A percentile compares a stretch with the other conserved stretches of the same genome.
These are phyloP conservation scores for Pseudomassariella vexata DNA, from an alignment of 2,329 filamentous ascomycete genomes.

Conservation along the genomic window DNA sequence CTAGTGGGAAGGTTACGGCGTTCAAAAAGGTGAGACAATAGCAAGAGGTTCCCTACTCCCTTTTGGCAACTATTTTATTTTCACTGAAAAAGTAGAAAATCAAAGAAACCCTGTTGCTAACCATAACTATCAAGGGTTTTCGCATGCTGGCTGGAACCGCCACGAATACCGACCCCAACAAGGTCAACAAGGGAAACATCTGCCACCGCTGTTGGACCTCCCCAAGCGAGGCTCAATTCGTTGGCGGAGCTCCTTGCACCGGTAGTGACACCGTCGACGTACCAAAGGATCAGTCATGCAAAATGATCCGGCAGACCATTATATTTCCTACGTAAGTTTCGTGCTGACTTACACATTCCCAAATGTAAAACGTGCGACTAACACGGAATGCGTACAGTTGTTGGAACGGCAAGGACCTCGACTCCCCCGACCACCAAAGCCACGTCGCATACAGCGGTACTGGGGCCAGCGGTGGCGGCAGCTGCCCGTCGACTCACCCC, in stretches of 20 bases:
- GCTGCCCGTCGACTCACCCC: slow-evolving; percentile 38
- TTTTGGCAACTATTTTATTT: too few relatives aligned
- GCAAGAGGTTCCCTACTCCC: not conserved
- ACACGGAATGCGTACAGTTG: slow-evolving; percentile 29
- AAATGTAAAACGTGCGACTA: slow-evolving; percentile 18
- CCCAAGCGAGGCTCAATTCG: slow-evolving; percentile 37
- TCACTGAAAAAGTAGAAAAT: not conserved
- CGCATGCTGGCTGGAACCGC: slow-evolving; percentile 40
- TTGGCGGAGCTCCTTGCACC: slow-evolving; percentile 43
- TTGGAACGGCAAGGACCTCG: slow-evolving; percentile 44
- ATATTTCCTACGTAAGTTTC: slow-evolving; percentile 37
- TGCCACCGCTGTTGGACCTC: slow-evolving; percentile 43
- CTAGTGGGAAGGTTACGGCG: slow-evolving; percentile 33
- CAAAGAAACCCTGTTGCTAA: not conserved
- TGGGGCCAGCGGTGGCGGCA: slow-evolving; percentile 39
- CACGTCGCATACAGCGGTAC: slow-evolving; percentile 40
- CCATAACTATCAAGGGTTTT: slow-evolving; percentile 29
- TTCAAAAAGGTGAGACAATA: slow-evolving; percentile 29
- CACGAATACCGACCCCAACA: slow-evolving; percentile 31
- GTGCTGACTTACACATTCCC: slow-evolving; percentile 12
- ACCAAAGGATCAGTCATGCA: slow-evolving; percentile 36
- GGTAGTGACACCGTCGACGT: slow-evolving; percentile 45
- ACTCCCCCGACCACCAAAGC: slow-evolving; percentile 39
- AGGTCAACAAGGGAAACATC: slow-evolving; percentile 33
- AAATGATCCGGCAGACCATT: slow-evolving; percentile 48